Evolutionary conservation across 1,139 yeast species (phyloP).

Genomic region (Lipomyces yarrowii): DNA sequence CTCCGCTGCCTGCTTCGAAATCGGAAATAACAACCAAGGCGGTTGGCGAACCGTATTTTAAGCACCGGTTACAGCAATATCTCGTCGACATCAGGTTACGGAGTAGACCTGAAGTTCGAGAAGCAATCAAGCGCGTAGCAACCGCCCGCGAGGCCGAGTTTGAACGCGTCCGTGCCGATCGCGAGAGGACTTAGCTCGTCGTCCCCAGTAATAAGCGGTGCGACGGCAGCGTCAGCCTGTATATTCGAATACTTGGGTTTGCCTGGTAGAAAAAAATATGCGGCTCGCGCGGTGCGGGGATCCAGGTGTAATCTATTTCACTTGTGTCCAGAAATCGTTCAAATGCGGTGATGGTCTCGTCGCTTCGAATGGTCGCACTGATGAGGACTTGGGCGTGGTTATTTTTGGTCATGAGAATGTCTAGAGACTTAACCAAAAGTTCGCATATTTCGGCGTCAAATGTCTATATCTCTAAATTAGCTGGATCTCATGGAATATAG

Average conservation of each 20-base stretch:
- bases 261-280: constrained; percentile 11
- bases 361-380: constrained; percentile 75
- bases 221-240: background rate
- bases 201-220: no score
- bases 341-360: constrained; percentile 58
- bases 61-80: constrained; percentile 6
- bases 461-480: constrained; percentile 74
- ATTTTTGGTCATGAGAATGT: constrained; percentile 42
- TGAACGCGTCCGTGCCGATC: background rate
- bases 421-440: constrained; percentile 55
- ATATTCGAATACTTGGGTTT: constrained; percentile 16
- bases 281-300: constrained; percentile 13
- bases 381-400: constrained; percentile 47
- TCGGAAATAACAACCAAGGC: background rate
- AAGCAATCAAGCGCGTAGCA: constrained; percentile 7
- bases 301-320: constrained; percentile 39
- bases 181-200: background rate
- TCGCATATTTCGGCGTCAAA: constrained; percentile 70
- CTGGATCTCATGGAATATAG: background rate
- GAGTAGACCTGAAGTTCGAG: constrained; percentile 15
- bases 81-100: constrained; percentile 16
- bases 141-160: background rate
- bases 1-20: constrained; percentile 1
- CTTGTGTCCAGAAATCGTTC: constrained; percentile 46
- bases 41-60: constrained; percentile 5